Percentiles rank a stretch among this genome's conserved stretches.
Conservation (phyloP, 2,329 filamentous ascomycete species). For the Beauveria caledonica region DNA sequence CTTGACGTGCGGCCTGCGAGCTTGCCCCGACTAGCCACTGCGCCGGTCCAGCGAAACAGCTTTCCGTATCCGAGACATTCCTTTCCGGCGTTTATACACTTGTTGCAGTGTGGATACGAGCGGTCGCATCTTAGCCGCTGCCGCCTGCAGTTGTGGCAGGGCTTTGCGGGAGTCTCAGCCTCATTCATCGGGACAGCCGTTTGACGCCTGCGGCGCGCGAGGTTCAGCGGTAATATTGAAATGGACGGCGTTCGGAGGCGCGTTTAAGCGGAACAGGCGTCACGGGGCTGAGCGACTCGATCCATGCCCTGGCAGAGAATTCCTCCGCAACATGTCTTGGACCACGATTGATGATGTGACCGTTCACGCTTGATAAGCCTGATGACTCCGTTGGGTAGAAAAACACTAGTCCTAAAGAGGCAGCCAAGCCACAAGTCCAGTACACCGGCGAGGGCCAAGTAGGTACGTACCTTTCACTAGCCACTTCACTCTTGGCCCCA, state of each 20-base stretch:
- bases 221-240: not conserved
- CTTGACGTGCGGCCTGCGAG: conserved; percentile 32
- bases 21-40: conserved; percentile 35
- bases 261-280: conserved; percentile 1
- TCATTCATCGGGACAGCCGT: conserved; percentile 3
- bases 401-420: conserved; percentile 22
- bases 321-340: not conserved
- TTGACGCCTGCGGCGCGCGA: not conserved
- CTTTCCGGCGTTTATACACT: conserved; percentile 38
- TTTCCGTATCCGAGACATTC: conserved; percentile 47
- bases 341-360: not conserved
- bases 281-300: not conserved
- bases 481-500: not conserved
- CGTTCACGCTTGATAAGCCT: not conserved
- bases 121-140: conserved; percentile 45
- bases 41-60: conserved; percentile 44
- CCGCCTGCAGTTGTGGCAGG: conserved; percentile 47
- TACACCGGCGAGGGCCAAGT: not conserved
- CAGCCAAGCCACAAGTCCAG: conserved; percentile 23
- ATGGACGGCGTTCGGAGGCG: not conserved
- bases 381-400: not conserved
- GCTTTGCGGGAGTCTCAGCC: conserved; percentile 23
- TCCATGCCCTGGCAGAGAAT: not conserved
- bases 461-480: not conserved
- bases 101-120: conserved; percentile 42